A percentile compares a stretch with the other conserved stretches of the same genome.
Evolutionary conservation across 176 grass and related monocot genomes (phyloP).

Genomic region (Triticum turgidum): DNA sequence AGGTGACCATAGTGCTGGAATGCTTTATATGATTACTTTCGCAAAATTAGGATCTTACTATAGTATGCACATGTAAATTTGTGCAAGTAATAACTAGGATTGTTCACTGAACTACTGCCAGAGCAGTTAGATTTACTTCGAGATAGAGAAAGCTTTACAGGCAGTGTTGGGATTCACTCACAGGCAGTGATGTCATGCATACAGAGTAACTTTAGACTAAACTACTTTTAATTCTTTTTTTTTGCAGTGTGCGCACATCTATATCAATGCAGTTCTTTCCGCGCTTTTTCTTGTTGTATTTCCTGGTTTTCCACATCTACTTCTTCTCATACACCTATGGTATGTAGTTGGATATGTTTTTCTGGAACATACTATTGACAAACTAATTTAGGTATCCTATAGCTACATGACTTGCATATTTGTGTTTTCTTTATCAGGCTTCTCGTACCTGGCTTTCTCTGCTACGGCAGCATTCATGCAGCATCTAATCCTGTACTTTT

Average conservation of each 20-base stretch:
- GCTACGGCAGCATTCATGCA: slow-evolving; percentile 94
- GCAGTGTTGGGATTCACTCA: neutral
- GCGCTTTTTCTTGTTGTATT: slow-evolving; percentile 97
- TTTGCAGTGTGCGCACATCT: slow-evolving; percentile 85
- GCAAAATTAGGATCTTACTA: neutral
- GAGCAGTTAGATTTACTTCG: slow-evolving; percentile 1
- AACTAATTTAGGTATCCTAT: slow-evolving; percentile 2
- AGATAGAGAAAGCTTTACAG: neutral
- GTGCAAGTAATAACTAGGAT: neutral
- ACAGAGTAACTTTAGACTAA: slow-evolving; percentile 19
- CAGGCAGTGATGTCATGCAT: neutral
- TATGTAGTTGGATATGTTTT: slow-evolving; percentile 36
- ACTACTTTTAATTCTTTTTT: slow-evolving; percentile 6
- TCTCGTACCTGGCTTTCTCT: slow-evolving; percentile 97
- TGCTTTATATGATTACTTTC: slow-evolving; percentile 7
- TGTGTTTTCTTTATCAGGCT: slow-evolving; percentile 51
- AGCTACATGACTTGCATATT: neutral
- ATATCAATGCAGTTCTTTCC: slow-evolving; percentile 99
- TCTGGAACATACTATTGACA: neutral
- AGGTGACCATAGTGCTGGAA: slow-evolving; percentile 48
- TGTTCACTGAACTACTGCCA: neutral
- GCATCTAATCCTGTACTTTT: slow-evolving; percentile 97
- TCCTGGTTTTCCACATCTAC: slow-evolving; percentile 99
- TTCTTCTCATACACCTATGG: slow-evolving; percentile 98
- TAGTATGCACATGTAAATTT: neutral